Evolutionary conservation across 1,139 yeast genomes (phyloP), one percentile per base, ranked within the genome.

Genomic region (Yamadazyma songkhlaensis): DNA sequence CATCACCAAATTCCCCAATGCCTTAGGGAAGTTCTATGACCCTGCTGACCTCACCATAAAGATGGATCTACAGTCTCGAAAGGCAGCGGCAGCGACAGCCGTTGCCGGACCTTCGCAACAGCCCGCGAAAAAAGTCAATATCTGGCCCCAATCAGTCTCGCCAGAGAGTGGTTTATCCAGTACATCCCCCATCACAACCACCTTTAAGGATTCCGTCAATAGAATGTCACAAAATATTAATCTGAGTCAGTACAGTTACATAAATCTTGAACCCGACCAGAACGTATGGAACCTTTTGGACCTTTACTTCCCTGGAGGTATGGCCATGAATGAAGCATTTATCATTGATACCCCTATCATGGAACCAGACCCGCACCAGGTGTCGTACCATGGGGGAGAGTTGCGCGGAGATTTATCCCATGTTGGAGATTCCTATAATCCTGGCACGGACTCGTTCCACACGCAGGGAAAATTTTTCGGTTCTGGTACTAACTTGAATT

Each of bases 281-380:
- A 56, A 67, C 25, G 81, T 86, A 2, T 80, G 80, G 76, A 60
- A 65, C 9, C 47, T 84, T 0, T 49, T 86, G 13, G 89, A 84
- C 42, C 64, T 64, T 23, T 72, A 74, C 50, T 85, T 65, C 51
- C 89, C 92, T 0, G 57, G 66, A 12, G 90, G 90, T 0, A 85
- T 84, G 90, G 45, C 59, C 2, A 77, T 84, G 74, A 61, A 64
- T 14, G 89, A 84, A 41, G 86, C 95, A 0, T 67, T 85, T 14
- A 54, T 84, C 2, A 70, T 84, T 9, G 84, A 76, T 20, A 59
- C 66, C 0, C 74, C 76, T 2, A 46, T 37, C 20, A 17, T 17
- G 20, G 20, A 17, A 17, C 20, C 20, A 17, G 20, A 17, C 20
- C 23, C 13, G 4, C 17, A 6, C 6, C 17, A 11, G 9, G n/a